These are phyloP conservation scores for Penicillium sumatraense DNA, from an alignment of 2,329 filamentous ascomycete genomes.

Conservation along the genomic window DNA sequence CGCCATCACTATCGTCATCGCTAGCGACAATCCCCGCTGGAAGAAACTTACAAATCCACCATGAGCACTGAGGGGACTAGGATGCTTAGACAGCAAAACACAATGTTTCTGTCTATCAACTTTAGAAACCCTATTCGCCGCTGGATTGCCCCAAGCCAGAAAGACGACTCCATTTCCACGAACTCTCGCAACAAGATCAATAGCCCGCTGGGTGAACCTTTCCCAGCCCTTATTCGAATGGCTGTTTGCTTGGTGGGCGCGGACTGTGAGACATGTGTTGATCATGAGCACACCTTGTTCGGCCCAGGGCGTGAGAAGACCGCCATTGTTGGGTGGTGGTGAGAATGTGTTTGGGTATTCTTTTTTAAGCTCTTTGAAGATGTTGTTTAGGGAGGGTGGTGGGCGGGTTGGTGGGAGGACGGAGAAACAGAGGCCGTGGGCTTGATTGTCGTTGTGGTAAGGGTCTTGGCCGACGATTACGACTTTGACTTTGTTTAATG, in stretches of 20 bases:
- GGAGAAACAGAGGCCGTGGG: conserved; percentile 94
- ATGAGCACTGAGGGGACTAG: conserved; percentile 85
- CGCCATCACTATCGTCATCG: not conserved
- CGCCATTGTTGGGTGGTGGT: conserved; percentile 75
- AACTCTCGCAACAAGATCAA: conserved; percentile 81
- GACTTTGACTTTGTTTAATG: conserved; percentile 83
- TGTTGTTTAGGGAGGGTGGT: conserved; percentile 89
- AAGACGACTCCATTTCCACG: conserved; percentile 86
- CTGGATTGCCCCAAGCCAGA: conserved; percentile 88
- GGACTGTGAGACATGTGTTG: conserved; percentile 93
- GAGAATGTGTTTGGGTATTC: conserved; percentile 81
- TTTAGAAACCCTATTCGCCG: conserved; percentile 75
- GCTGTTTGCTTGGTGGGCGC: conserved; percentile 83
- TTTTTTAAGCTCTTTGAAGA: conserved; percentile 84
- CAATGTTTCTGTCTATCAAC: conserved; percentile 76
- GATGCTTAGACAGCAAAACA: conserved; percentile 86
- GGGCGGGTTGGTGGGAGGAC: conserved; percentile 86
- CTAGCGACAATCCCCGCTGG: too few species aligned
- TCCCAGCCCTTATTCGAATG: conserved; percentile 93
- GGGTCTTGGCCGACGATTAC: conserved; percentile 96
- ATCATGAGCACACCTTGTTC: conserved; percentile 89
- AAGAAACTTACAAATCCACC: conserved; percentile 75
- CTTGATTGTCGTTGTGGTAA: conserved; percentile 94
- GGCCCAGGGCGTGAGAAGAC: conserved; percentile 90
- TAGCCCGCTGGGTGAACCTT: conserved; percentile 85